A percentile compares a stretch with the other conserved stretches of the same genome.
Evolutionary conservation across 2,329 filamentous ascomycete genomes (phyloP).

Genomic region (Lachnellula subtilissima): DNA sequence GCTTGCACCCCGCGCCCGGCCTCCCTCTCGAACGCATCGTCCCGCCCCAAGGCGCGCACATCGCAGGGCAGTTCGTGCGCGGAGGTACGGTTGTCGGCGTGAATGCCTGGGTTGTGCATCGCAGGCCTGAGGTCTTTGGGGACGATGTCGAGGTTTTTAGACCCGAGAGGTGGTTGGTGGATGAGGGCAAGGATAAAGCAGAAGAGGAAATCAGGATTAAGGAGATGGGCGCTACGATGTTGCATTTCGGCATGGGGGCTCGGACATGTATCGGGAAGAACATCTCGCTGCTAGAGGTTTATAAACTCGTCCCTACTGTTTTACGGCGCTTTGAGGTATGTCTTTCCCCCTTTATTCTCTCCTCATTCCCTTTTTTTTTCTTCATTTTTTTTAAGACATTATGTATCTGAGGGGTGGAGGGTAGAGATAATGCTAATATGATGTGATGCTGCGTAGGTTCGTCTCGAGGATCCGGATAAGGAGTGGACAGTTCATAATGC

Average conservation of each 20-base stretch:
- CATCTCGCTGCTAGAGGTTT: slow-evolving; percentile 58
- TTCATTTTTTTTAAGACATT: too few species aligned
- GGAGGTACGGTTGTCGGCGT: slow-evolving; percentile 72
- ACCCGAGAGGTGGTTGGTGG: slow-evolving; percentile 62
- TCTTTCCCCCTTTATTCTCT: background rate
- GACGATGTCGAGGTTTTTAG: slow-evolving; percentile 59
- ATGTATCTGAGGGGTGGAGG: too few species aligned
- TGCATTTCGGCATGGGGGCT: slow-evolving; percentile 68
- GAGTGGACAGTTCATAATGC: slow-evolving; percentile 58
- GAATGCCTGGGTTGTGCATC: slow-evolving; percentile 71
- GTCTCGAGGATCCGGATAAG: slow-evolving; percentile 47
- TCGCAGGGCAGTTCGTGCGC: slow-evolving; percentile 56
- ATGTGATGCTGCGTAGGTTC: slow-evolving; percentile 39
- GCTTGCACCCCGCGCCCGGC: slow-evolving; percentile 69
- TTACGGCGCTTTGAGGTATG: slow-evolving; percentile 59
- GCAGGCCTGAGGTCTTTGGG: slow-evolving; percentile 63
- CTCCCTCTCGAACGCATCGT: slow-evolving; percentile 70
- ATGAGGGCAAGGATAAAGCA: slow-evolving; percentile 34
- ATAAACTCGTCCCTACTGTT: slow-evolving; percentile 57
- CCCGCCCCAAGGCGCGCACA: slow-evolving; percentile 57
- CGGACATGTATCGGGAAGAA: slow-evolving; percentile 68
- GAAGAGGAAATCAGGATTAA: slow-evolving; percentile 50
- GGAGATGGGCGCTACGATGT: slow-evolving; percentile 65
- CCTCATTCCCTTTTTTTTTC: background rate
- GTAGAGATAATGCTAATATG: background rate